phyloP scores from a whole-genome alignment of 495 filamentous ascomycete genomes.

The Saxispiralis lemnorum region DNA sequence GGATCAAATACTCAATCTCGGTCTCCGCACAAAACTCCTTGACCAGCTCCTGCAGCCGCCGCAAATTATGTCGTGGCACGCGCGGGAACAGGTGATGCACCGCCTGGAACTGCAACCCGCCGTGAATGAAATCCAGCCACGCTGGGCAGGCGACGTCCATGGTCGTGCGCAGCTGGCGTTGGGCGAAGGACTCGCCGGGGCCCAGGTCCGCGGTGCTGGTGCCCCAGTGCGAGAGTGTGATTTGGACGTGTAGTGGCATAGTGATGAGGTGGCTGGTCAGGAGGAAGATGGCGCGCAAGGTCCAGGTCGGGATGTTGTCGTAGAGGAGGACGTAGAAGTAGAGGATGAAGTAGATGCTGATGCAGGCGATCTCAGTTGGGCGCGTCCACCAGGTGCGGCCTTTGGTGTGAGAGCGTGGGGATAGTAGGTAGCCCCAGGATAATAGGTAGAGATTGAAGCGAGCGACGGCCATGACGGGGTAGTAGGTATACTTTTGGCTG shows the following conservation, averaged over 20 bases:
- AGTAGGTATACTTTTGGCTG: conserved; percentile 32
- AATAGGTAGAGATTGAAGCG: conserved; percentile 34
- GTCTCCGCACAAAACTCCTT: conserved; percentile 29
- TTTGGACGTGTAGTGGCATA: conserved; percentile 34
- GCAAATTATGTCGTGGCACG: conserved; percentile 58
- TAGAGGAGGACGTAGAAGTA: conserved; percentile 32
- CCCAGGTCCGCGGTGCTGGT: conserved; percentile 33
- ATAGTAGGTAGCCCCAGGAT: conserved; percentile 29
- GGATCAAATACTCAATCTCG: conserved; percentile 27
- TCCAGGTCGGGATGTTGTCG: conserved; percentile 28
- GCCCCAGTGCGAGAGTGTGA: conserved; percentile 35
- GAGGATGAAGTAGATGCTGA: conserved; percentile 29
- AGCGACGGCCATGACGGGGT: conserved; percentile 34
- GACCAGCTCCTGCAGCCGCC: conserved; percentile 26
- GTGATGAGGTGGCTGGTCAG: conserved; percentile 31
- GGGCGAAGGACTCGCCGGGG: conserved; percentile 30
- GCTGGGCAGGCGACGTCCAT: conserved; percentile 94
- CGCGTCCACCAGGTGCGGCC: conserved; percentile 32
- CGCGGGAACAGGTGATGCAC: conserved; percentile 92
- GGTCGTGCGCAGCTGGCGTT: conserved; percentile 85
- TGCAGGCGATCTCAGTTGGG: conserved; percentile 27
- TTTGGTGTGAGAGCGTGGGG: conserved; percentile 20
- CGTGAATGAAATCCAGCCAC: conserved; percentile 97
- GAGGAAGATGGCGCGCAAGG: conserved; percentile 29
- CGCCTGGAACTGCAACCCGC: conserved; percentile 91